Evolutionary conservation across 768 basidiomycete genomes (phyloP).

Genomic region (Tricholoma sp.): DNA sequence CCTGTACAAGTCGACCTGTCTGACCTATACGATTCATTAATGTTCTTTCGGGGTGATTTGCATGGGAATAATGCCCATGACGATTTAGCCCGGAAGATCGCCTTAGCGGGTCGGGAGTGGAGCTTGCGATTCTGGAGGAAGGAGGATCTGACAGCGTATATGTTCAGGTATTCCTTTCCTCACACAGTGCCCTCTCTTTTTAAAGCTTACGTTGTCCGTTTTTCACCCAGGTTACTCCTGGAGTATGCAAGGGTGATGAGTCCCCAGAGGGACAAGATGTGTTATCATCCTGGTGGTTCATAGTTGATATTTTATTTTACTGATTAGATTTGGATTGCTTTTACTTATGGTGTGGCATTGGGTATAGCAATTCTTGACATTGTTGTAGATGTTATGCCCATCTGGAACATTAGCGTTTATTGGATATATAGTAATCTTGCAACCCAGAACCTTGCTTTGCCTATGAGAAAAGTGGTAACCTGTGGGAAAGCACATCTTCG

Average conservation of each 20-base stretch:
- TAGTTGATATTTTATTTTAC: not conserved
- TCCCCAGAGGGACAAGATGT: constrained; percentile 38
- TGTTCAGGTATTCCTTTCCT: constrained; percentile 39
- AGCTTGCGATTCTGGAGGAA: constrained; percentile 51
- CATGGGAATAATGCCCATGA: constrained; percentile 52
- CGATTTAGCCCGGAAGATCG: constrained; percentile 51
- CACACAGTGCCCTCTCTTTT: not conserved
- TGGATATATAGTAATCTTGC: too few species aligned
- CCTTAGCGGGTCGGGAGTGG: constrained; percentile 51
- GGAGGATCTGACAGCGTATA: constrained; percentile 56
- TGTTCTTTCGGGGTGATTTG: constrained; percentile 65
- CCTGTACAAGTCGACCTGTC: constrained; percentile 58
- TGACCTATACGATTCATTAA: constrained; percentile 63
- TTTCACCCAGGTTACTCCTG: constrained; percentile 37
- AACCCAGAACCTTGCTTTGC: too few species aligned
- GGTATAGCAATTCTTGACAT: not conserved
- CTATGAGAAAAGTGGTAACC: too few species aligned
- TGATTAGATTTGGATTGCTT: not conserved
- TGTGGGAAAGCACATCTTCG: too few species aligned
- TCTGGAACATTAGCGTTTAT: too few species aligned
- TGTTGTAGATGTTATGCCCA: too few species aligned
- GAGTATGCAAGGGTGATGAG: constrained; percentile 53
- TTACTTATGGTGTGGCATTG: not conserved
- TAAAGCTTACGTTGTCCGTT: not conserved
- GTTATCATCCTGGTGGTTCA: constrained; percentile 15